Percentiles rank a stretch among this genome's conserved stretches.
Evolutionary conservation across 495 filamentous ascomycete genomes (phyloP).

Genomic region (Pseudevernia furfuracea): DNA sequence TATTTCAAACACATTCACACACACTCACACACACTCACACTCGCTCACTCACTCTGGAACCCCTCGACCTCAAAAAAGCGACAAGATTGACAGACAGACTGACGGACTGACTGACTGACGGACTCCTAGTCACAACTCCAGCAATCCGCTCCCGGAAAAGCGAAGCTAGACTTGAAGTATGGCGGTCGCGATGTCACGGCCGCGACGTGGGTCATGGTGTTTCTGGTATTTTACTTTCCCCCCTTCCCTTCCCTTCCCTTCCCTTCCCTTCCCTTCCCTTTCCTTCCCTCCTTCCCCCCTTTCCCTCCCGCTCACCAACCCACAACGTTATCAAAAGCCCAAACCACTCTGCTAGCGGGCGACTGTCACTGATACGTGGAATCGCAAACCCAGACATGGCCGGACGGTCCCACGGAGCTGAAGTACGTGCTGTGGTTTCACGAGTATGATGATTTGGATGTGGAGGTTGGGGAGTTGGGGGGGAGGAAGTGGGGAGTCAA

Average conservation of each 20-base stretch:
- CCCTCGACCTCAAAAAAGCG: too few species aligned
- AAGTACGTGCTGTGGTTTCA: neutral
- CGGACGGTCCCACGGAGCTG: neutral
- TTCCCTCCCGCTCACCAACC: too few species aligned
- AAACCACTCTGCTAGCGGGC: too few species aligned
- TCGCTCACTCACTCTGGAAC: too few species aligned
- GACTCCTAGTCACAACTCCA: neutral
- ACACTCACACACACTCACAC: too few species aligned
- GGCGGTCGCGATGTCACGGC: neutral
- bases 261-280: neutral
- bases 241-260: neutral
- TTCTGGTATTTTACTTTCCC: too few species aligned
- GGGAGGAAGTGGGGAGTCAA: neutral
- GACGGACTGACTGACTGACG: too few species aligned
- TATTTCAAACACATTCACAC: too few species aligned
- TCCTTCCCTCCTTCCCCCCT: neutral
- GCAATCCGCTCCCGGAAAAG: neutral
- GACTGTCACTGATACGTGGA: neutral
- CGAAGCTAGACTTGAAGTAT: neutral
- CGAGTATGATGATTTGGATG: constrained; percentile 2
- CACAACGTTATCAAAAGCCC: too few species aligned
- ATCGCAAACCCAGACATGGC: neutral
- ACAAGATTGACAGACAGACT: too few species aligned
- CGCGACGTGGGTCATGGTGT: neutral
- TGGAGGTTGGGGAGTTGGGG: neutral